Conservation (phyloP, 768 basidiomycete species). For the Leccinum arenicola region DNA sequence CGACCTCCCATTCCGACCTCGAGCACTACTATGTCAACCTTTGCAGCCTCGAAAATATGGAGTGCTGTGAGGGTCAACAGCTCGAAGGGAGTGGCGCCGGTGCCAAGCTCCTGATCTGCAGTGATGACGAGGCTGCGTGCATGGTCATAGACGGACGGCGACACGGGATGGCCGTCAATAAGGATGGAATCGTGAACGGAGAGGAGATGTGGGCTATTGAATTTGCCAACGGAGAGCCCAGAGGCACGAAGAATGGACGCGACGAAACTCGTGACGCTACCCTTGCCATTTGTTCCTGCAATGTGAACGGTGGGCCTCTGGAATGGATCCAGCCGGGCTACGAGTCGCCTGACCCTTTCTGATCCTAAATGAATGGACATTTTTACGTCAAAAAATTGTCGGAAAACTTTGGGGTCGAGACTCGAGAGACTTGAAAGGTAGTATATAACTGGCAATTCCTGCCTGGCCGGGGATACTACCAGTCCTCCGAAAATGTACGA, state of each 20-base stretch:
- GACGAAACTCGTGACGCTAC: constrained; percentile 82
- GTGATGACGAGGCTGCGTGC: constrained; percentile 48
- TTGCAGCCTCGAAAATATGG: constrained; percentile 60
- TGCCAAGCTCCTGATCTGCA: constrained; percentile 40
- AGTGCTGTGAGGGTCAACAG: constrained; percentile 81
- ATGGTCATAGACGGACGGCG: constrained; percentile 42
- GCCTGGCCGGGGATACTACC: neutral
- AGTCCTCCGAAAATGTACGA: constrained; percentile 14
- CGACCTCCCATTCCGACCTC: constrained; percentile 97
- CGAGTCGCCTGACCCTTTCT: constrained; percentile 52
- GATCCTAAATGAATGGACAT: constrained; percentile 73
- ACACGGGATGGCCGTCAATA: constrained; percentile 57
- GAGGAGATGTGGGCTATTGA: constrained; percentile 92
- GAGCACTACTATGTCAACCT: constrained; percentile 79
- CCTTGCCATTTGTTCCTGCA: constrained; percentile 97
- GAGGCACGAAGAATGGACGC: constrained; percentile 68
- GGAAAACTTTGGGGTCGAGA: too few relatives aligned
- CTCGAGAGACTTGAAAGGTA: neutral
- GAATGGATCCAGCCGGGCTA: constrained; percentile 55
- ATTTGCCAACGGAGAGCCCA: constrained; percentile 66
- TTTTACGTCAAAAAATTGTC: constrained; percentile 2
- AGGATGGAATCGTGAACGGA: constrained; percentile 73
- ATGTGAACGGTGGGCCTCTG: constrained; percentile 85
- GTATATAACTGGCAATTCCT: neutral
- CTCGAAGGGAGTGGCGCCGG: constrained; percentile 75